These are phyloP conservation scores for Diplodia seriata DNA, from an alignment of 2,329 filamentous ascomycete genomes.

Conservation along the genomic window DNA sequence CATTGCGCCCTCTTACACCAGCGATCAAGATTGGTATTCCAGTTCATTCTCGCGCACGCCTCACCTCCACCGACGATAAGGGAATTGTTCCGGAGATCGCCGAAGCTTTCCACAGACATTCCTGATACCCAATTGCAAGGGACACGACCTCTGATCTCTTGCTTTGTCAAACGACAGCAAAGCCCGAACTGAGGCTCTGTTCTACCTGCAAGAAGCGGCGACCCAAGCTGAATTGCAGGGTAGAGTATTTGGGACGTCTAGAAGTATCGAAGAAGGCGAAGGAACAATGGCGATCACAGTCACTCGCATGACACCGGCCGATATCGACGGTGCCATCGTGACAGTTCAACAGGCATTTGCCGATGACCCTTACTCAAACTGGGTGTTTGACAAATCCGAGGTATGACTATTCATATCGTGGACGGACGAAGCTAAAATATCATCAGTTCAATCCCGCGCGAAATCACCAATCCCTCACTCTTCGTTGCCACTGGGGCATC, in stretches of 20 bases:
- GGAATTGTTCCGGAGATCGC: not conserved
- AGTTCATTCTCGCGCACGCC: not conserved
- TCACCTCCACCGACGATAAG: not conserved
- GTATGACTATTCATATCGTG: constrained; percentile 45
- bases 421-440: not conserved
- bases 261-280: not conserved
- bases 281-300: constrained; percentile 59
- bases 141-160: not conserved
- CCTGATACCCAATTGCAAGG: not conserved
- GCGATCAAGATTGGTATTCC: not conserved
- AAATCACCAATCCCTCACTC: constrained; percentile 68
- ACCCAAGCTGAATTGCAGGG: constrained; percentile 6
- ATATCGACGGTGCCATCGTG: constrained; percentile 69
- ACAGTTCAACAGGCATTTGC: constrained; percentile 72
- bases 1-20: not conserved
- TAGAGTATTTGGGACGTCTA: too few relatives aligned
- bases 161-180: not conserved
- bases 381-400: constrained; percentile 67
- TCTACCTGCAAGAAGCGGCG: not conserved
- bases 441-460: constrained; percentile 64
- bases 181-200: too few relatives aligned
- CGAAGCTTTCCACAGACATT: not conserved
- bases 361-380: constrained; percentile 70
- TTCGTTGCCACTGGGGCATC: constrained; percentile 74
- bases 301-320: constrained; percentile 60